These are phyloP conservation scores for Aureobasidium sp. DNA, from an alignment of 2,329 filamentous ascomycete species.

Conservation along the genomic window DNA sequence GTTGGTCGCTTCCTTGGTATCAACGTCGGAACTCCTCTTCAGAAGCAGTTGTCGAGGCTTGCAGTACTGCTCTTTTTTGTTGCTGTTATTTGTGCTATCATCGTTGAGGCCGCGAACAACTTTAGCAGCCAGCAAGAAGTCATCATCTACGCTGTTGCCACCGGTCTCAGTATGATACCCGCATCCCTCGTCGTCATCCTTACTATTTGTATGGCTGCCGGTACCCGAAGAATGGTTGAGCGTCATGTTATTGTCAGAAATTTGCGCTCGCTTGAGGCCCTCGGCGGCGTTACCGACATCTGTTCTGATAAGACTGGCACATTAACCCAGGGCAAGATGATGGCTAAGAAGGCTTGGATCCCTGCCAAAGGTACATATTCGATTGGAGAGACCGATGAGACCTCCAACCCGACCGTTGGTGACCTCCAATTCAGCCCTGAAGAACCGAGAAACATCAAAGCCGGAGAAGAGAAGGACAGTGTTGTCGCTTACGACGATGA, in stretches of 20 bases:
- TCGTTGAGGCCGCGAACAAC: conserved; percentile 56
- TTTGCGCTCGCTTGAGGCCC: conserved; percentile 56
- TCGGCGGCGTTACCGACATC: conserved; percentile 55
- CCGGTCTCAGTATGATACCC: conserved; percentile 55
- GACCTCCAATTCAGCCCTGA: conserved; percentile 40
- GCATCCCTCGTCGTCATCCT: conserved; percentile 39
- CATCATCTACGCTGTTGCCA: conserved; percentile 60
- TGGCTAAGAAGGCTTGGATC: conserved; percentile 56
- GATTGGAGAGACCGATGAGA: conserved; percentile 49
- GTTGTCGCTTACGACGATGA: conserved; percentile 7
- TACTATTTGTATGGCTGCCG: conserved; percentile 44
- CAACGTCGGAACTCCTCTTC: conserved; percentile 68
- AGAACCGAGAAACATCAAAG: conserved; percentile 16
- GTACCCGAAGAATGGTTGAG: conserved; percentile 57
- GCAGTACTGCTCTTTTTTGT: conserved; percentile 69
- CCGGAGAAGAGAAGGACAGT: conserved; percentile 15
- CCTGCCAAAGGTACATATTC: conserved; percentile 54
- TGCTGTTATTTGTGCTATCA: conserved; percentile 59
- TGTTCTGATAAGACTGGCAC: conserved; percentile 66
- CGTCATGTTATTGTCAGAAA: conserved; percentile 60
- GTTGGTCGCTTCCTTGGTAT: conserved; percentile 58
- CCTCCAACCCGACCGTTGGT: conserved; percentile 55
- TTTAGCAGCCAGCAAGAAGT: conserved; percentile 51
- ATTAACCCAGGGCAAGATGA: conserved; percentile 51
- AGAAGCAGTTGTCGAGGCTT: conserved; percentile 74